Base-by-base conservation (phyloP, 495 filamentous ascomycete genomes). In the Penicillium tannophilum region DNA sequence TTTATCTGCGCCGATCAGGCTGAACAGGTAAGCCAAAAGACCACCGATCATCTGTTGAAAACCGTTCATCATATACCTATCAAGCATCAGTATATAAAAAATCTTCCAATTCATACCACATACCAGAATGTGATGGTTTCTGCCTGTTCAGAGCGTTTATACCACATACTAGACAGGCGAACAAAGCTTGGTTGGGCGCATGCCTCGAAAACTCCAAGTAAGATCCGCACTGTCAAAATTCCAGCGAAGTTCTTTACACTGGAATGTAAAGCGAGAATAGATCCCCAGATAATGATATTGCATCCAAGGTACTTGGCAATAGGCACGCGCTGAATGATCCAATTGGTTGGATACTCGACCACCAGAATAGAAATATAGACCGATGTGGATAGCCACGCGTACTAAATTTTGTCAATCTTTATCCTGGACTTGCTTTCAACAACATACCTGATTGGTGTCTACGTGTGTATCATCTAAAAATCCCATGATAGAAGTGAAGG, bases 161-260 rank as follows among this genome's bases (percentile, higher is more conserved):
- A 88, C 84, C 85, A 88, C 75, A 85, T 86, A n/a, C 79, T 71
- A 0, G 81, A 83, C 24, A 87, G 68, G 33, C 86, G 70, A 30
- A 86, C 24, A 33, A 67, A 61, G 20, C 42, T 74, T 0, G 82
- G 82, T 55, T 83, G 76, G 59, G 76, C 82, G 52, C 74, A 78
- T 33, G 84, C 84, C 57, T 87, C 85, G 58, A 85, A 86, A 23
- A 82, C 71, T 14, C 85, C 85, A 1, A 86, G 73, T n/a, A 88
- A 65, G 7, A 79, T 81, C 4, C 85, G 77, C 7, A 81, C 73
- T 10, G 72, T 63, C 1, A 81, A 66, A 17, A 87, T 66, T 2
- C 76, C 76, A 2, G 61, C 55, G 53, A 85, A 86, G 62, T 75
- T 76, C 43, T 70, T 73, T 50, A 74, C 78, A 2, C 79, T 79